Percentiles rank a stretch among this genome's conserved stretches.
These are phyloP conservation scores for Puccinia horiana DNA, from an alignment of 1,284 basidiomycete species.

Conservation along the genomic window DNA sequence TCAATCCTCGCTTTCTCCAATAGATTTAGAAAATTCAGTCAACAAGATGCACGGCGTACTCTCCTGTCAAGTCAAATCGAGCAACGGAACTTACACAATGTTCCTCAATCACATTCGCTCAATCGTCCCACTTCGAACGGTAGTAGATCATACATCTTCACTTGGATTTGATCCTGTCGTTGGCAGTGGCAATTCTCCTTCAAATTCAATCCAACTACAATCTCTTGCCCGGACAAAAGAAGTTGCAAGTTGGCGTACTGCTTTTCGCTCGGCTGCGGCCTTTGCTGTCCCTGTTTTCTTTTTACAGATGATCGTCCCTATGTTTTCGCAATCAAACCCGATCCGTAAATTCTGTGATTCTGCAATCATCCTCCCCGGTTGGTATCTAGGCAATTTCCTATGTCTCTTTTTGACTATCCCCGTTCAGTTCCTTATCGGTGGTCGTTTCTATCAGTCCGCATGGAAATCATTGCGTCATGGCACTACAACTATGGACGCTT, in stretches of 20 bases:
- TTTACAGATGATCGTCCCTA: constrained; percentile 82
- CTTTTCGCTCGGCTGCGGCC: constrained; percentile 72
- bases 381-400: constrained; percentile 83
- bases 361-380: constrained; percentile 65
- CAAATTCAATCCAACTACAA: constrained; percentile 79
- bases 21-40: constrained; percentile 41
- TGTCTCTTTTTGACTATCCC: constrained; percentile 82
- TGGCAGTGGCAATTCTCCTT: neutral
- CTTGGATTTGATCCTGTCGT: constrained; percentile 35
- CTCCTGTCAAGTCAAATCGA: constrained; percentile 16
- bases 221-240: constrained; percentile 90
- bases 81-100: neutral
- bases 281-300: constrained; percentile 94
- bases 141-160: constrained; percentile 38
- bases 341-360: constrained; percentile 61
- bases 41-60: constrained; percentile 30
- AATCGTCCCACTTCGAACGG: constrained; percentile 26
- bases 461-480: constrained; percentile 88
- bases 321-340: constrained; percentile 64
- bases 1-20: neutral
- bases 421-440: constrained; percentile 88
- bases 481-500: constrained; percentile 84
- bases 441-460: constrained; percentile 82
- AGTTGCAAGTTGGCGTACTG: constrained; percentile 81
- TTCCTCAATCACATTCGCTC: constrained; percentile 31